phyloP scores from a whole-genome alignment of 2,329 filamentous ascomycete genomes.

The Pseudonectria buxi region DNA sequence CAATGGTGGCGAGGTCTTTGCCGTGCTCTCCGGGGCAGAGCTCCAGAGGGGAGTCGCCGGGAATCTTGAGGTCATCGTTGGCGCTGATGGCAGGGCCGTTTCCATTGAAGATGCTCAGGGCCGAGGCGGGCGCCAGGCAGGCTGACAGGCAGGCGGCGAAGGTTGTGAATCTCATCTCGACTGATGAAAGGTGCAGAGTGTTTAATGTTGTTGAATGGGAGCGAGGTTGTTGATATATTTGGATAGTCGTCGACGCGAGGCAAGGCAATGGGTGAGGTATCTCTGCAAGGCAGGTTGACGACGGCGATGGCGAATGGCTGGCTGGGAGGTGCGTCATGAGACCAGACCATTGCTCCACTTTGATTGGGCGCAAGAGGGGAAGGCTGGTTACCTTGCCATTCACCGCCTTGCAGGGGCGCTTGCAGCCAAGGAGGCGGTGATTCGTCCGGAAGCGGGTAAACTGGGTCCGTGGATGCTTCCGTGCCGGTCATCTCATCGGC shows the following conservation, averaged over 20 bases:
- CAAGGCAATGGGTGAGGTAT: no score
- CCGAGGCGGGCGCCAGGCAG: constrained; percentile 39
- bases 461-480: no score
- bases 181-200: not conserved
- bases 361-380: no score
- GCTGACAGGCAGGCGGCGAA: constrained; percentile 40
- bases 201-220: constrained; percentile 1
- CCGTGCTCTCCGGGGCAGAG: constrained; percentile 64
- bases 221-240: constrained; percentile 4
- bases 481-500: no score
- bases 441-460: no score
- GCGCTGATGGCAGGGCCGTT: constrained; percentile 31
- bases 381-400: no score
- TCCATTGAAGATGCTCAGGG: constrained; percentile 35
- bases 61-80: constrained; percentile 56
- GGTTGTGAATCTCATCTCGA: constrained; percentile 31
- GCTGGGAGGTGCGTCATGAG: no score
- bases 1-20: constrained; percentile 66
- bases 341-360: no score
- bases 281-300: no score
- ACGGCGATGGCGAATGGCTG: no score
- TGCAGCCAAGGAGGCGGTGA: no score
- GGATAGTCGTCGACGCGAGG: constrained; percentile 3
- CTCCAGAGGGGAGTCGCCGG: constrained; percentile 77
- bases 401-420: no score